Evolutionary conservation across 805 yeast species (phyloP), one percentile per base, ranked within the genome.

Genomic region (Wickerhamiella galacta): DNA sequence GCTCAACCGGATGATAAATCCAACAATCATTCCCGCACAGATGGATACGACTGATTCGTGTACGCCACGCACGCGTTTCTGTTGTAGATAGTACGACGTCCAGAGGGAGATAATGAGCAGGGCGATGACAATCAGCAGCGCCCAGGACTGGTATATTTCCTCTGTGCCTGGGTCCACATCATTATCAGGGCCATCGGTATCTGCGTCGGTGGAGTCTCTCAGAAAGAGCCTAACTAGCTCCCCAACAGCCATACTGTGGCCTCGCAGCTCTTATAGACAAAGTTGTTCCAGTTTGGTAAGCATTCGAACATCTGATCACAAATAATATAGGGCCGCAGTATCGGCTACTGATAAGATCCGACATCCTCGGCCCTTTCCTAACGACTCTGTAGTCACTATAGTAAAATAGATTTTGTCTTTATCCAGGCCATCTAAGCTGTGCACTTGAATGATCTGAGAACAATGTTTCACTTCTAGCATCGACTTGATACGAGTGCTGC

Each of bases 71-170:
- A 90, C 87, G 42, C 90, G 68, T 45, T 81, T 69, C 47, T 82
- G 94, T 49, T 87, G 94, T 31, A 90, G 62, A 51, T 79, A 87
- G 56, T 87, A 90, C 20, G 93, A 76, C 3, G 95, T 81, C 95
- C 95, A 90, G 33, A 90, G 60, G 0, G 98, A 95, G 6, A 85
- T 68, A 37, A 87, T 77, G 29, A 90, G 60, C 28, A 90, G 61
- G 36, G 78, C 70, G 31, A 90, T 53, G 41, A 90, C 63, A 38
- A 90, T 92, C 55, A 83, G 85, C 20, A 90, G 59, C 0, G 98
- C 96, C 99, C 98, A 90, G 0, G 95, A 82, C 4, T 93, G 79
- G 54, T 83, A 90, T 46, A 90, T 82, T 54, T 90, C 99, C 47
- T 87, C 95, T 3, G 87, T 73, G 15, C 82, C 77, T 0, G 96